These are phyloP conservation scores for Colletotrichum echinochloae DNA, from an alignment of 2,329 filamentous ascomycete species.

Conservation along the genomic window DNA sequence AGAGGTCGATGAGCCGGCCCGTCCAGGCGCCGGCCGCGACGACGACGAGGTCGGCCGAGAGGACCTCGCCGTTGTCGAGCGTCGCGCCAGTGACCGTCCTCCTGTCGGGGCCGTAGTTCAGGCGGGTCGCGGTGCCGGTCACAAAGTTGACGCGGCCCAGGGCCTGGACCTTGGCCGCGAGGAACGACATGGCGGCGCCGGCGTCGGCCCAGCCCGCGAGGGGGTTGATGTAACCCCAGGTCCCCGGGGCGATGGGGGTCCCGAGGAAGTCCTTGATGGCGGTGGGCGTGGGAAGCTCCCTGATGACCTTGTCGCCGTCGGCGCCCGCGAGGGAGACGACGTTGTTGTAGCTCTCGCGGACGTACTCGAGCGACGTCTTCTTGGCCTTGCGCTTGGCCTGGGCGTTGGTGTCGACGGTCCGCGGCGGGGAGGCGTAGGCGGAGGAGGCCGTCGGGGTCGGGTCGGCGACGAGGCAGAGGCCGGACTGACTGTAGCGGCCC, in stretches of 20 bases:
- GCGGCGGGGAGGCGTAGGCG: background rate
- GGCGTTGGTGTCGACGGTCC: slow-evolving; percentile 5
- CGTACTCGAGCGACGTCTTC: slow-evolving; percentile 68
- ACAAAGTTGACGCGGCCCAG: slow-evolving; percentile 69
- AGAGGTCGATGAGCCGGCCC: slow-evolving; percentile 79
- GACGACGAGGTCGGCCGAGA: slow-evolving; percentile 79
- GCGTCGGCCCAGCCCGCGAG: slow-evolving; percentile 86
- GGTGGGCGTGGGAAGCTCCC: slow-evolving; percentile 57
- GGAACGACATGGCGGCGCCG: slow-evolving; percentile 74
- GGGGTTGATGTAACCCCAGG: slow-evolving; percentile 79
- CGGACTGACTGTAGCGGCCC: slow-evolving; percentile 77
- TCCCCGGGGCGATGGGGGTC: slow-evolving; percentile 66
- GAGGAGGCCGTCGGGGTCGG: slow-evolving; percentile 36
- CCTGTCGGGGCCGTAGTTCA: slow-evolving; percentile 47
- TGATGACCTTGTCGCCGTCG: slow-evolving; percentile 55
- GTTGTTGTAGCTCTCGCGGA: slow-evolving; percentile 69
- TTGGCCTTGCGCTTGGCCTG: slow-evolving; percentile 49
- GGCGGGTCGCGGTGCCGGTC: slow-evolving; percentile 60
- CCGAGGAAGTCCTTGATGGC: slow-evolving; percentile 60
- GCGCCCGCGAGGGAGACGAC: slow-evolving; percentile 62
- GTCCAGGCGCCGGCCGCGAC: slow-evolving; percentile 93
- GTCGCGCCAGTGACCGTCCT: slow-evolving; percentile 60
- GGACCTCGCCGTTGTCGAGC: slow-evolving; percentile 60
- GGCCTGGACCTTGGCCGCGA: slow-evolving; percentile 65
- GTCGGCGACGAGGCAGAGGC: slow-evolving; percentile 71